phyloP scores from a whole-genome alignment of 176 grass and related monocot species.

The Puccinellia tenuiflora region DNA sequence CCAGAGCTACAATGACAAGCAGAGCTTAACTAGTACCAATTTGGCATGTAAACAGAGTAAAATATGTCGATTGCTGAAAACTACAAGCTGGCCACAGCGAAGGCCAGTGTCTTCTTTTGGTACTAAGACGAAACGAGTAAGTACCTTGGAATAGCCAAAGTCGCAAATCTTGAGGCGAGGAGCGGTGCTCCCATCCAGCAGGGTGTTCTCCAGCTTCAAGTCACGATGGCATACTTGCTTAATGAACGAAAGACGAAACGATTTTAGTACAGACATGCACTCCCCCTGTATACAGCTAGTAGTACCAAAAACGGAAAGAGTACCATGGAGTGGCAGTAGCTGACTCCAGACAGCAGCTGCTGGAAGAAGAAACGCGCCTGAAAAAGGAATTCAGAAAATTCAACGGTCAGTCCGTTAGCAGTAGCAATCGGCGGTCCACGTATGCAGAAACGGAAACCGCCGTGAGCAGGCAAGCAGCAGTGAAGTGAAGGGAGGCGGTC shows the following conservation, averaged over 20 bases:
- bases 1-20: not conserved
- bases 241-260: constrained; percentile 17
- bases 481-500: too few relatives aligned
- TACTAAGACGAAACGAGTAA: not conserved
- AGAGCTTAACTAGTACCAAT: not conserved
- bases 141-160: constrained; percentile 73
- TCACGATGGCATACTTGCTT: constrained; percentile 86
- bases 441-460: not conserved
- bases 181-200: constrained; percentile 54
- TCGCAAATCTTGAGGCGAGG: constrained; percentile 81
- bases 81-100: not conserved
- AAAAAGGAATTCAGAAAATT: constrained; percentile 10
- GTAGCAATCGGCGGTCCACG: not conserved
- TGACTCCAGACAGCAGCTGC: constrained; percentile 70
- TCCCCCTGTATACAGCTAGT: not conserved
- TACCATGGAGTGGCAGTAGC: constrained; percentile 88
- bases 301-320: not conserved
- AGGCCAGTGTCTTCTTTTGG: not conserved
- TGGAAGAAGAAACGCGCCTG: constrained; percentile 85
- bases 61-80: not conserved
- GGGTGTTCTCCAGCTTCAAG: constrained; percentile 74
- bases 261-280: not conserved
- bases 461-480: too few relatives aligned
- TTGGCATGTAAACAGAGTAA: not conserved
- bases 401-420: not conserved